Percentiles rank a stretch among this genome's conserved stretches.
These are phyloP conservation scores for Naganishia vishniacii DNA, from an alignment of 768 basidiomycete species.

Conservation along the genomic window DNA sequence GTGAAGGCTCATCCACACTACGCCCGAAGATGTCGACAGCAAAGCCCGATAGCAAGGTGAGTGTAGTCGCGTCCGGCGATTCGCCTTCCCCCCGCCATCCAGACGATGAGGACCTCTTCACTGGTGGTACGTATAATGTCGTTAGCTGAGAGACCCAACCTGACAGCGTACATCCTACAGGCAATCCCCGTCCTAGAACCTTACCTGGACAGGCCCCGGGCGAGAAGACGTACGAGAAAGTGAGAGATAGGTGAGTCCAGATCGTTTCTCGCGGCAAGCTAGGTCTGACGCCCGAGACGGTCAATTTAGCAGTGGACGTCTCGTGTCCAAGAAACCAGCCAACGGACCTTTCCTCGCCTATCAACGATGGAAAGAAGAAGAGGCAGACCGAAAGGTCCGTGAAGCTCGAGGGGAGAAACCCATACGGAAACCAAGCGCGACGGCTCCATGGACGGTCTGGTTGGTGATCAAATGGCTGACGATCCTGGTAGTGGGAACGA, in stretches of 20 bases:
- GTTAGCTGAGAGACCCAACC: neutral
- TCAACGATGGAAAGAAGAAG: conserved; percentile 52
- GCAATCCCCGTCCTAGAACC: conserved; percentile 13
- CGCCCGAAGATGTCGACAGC: no score
- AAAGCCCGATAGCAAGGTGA: no score
- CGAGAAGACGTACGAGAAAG: conserved; percentile 20
- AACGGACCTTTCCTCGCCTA: conserved; percentile 76
- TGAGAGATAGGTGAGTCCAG: conserved; percentile 19
- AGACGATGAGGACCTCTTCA: conserved; percentile 7
- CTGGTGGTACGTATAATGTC: neutral
- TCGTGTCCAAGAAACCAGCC: conserved; percentile 73
- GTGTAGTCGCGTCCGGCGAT: no score
- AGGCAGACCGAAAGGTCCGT: conserved; percentile 60
- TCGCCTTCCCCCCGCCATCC: no score
- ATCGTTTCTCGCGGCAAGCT: neutral
- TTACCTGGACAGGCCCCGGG: conserved; percentile 23
- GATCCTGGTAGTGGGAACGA: conserved; percentile 52
- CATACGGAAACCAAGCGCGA: conserved; percentile 60
- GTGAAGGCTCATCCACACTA: no score
- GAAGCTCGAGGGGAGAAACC: conserved; percentile 63
- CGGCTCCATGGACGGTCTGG: conserved; percentile 48
- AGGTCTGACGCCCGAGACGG: neutral
- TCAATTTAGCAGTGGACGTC: conserved; percentile 52
- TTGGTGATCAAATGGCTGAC: conserved; percentile 58
- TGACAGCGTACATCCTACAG: neutral